A percentile compares a stretch with the other conserved stretches of the same genome.
Evolutionary conservation across 208 protist genomes (phyloP).

Genomic region (Leishmania arabica): DNA sequence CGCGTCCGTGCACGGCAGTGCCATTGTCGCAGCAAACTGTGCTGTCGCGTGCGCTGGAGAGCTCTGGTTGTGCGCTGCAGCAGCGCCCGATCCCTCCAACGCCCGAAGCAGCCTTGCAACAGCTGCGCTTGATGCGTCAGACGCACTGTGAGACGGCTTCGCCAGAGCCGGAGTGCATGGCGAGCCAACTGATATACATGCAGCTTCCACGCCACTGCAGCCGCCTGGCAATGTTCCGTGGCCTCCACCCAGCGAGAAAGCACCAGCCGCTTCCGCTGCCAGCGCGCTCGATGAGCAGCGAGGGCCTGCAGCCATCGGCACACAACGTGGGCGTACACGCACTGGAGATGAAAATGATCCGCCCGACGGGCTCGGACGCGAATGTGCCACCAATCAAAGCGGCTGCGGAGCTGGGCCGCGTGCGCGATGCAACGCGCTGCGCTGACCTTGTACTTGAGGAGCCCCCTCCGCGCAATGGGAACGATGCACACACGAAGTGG

Average conservation of each 20-base stretch:
- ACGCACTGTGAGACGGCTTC: conserved; percentile 5
- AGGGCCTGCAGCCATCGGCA: conserved; percentile 13
- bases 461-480: not conserved
- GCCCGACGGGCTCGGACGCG: conserved; percentile 9
- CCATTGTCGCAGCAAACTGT: conserved; percentile 24
- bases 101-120: conserved; percentile 32
- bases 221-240: conserved; percentile 1
- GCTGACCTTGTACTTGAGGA: conserved; percentile 25
- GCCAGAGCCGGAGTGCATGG: conserved; percentile 17
- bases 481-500: conserved; percentile 11
- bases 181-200: conserved; percentile 9
- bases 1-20: conserved; percentile 13
- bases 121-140: not conserved
- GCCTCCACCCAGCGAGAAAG: conserved; percentile 15
- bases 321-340: conserved; percentile 7
- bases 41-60: conserved; percentile 2
- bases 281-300: conserved; percentile 7
- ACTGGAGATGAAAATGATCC: conserved; percentile 13
- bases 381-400: conserved; percentile 13
- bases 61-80: conserved; percentile 4
- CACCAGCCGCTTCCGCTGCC: conserved; percentile 6
- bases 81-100: conserved; percentile 26
- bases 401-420: conserved; percentile 11
- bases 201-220: conserved; percentile 7
- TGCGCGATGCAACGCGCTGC: conserved; percentile 7